Conservation (phyloP, 139 green algal genomes). For the Desmodesmus armatus region DNA sequence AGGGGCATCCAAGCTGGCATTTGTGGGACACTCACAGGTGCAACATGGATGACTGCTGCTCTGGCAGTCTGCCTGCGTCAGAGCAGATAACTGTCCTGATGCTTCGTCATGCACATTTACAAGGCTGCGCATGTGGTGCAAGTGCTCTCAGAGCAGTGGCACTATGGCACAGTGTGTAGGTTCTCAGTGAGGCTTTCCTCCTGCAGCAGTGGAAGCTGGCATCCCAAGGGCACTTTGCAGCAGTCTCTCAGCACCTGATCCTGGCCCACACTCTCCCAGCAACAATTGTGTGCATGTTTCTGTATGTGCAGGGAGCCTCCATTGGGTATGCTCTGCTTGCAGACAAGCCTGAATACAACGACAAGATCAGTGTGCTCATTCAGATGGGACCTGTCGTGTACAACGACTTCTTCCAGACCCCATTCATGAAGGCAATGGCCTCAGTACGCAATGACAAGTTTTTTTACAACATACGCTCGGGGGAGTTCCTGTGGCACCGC, state of each 20-base stretch:
- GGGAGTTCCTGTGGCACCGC: neutral
- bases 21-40: constrained; percentile 66
- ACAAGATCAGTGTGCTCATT: constrained; percentile 59
- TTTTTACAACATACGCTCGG: neutral
- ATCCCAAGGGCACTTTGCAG: no score
- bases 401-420: constrained; percentile 54
- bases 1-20: constrained; percentile 44
- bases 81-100: no score
- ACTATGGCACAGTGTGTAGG: no score
- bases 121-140: no score
- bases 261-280: no score
- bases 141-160: no score
- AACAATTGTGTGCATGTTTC: constrained; percentile 51
- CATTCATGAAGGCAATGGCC: constrained; percentile 55
- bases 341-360: constrained; percentile 47
- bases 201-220: no score
- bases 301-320: constrained; percentile 52
- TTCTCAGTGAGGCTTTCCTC: no score
- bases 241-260: no score
- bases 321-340: constrained; percentile 52
- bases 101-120: no score
- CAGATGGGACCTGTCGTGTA: constrained; percentile 76
- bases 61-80: no score
- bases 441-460: constrained; percentile 60
- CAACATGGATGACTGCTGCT: no score